Evolutionary conservation across 2,329 filamentous ascomycete species (phyloP).

Genomic region (Xenoacremonium recifei): DNA sequence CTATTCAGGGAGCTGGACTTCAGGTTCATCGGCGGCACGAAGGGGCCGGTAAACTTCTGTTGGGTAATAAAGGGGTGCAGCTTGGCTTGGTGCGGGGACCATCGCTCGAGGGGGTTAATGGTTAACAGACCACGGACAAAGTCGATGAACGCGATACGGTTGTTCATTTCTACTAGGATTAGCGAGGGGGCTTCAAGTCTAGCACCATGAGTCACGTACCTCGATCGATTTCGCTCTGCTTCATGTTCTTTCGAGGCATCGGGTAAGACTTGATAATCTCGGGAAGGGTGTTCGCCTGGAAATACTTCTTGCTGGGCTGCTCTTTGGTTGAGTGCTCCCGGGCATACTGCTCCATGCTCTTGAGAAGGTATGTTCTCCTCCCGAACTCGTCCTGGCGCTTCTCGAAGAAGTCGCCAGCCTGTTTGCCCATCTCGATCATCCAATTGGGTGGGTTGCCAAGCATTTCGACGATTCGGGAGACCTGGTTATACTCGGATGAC

Average conservation of each 20-base stretch:
- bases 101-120: constrained; percentile 93
- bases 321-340: constrained; percentile 95
- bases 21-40: constrained; percentile 95
- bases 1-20: constrained; percentile 83
- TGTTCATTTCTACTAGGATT: constrained; percentile 82
- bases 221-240: constrained; percentile 91
- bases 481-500: constrained; percentile 98
- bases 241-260: constrained; percentile 99
- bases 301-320: constrained; percentile 99
- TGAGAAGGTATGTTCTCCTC: constrained; percentile 84
- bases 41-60: constrained; percentile 93
- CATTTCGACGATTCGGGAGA: constrained; percentile 97
- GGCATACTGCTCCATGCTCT: constrained; percentile 97
- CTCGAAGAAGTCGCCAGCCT: constrained; percentile 96
- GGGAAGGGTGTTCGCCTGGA: constrained; percentile 87
- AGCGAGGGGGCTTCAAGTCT: constrained; percentile 3
- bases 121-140: constrained; percentile 91
- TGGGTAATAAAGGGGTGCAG: constrained; percentile 98
- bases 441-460: constrained; percentile 92
- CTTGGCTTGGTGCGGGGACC: constrained; percentile 97
- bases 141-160: constrained; percentile 95
- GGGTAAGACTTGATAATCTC: constrained; percentile 98
- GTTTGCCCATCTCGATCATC: constrained; percentile 99
- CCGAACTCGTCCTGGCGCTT: constrained; percentile 90
- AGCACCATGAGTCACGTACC: constrained; percentile 52